Base-by-base conservation (phyloP, 768 basidiomycete species). In the Amanita fuliginea region DNA sequence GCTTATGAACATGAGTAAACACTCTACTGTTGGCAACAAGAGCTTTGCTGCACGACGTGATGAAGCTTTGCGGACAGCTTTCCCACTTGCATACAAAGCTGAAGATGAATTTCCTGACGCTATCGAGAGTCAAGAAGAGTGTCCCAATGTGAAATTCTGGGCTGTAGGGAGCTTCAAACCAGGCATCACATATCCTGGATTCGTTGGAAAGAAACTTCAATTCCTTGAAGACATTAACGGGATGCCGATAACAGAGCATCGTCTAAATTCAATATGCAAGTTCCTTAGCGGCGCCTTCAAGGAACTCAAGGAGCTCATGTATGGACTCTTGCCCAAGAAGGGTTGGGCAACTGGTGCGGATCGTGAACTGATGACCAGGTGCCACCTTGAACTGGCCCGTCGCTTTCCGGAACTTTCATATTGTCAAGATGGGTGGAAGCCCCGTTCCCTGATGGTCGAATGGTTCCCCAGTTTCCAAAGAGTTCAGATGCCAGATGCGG, bases 381-480 rank as follows among this genome's bases (percentile, higher is more conserved):
- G 44, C 6, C 32, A 46, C 9, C 13, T n/a, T 10, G 33, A 46
- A 34, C 18, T 46, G 6, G 32, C 18, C 32, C 33, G 18, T 22
- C 44, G 11, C 4, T 47, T 47, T 8, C 46, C 34, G 1, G 46
- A 47, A 10, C 46, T 47, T 24, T 8, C 18, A 16, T 26, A 22
- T 36, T 34, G 46, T 47, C 8, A 36, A 35, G 46, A 35, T 3
- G 34, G 28, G 11, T 48, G 40, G 37, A 48, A 48, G 24, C 2
- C 40, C n/a, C 11, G 18, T 39, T 19, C 40, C 4, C 19, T 40
- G 21, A 28, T 48, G 47, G 16, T 32, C 3, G 40, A 39, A 10
- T 48, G 47, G 47, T 48, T 39, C 47, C 47, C 47, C 1, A 32
- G 40, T 18, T 48, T 16, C 8, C 28, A 48, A 9, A 16, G 47